Conservation (phyloP, 192 early-diverging fungal species). For the Gamsiella multidivaricata region DNA sequence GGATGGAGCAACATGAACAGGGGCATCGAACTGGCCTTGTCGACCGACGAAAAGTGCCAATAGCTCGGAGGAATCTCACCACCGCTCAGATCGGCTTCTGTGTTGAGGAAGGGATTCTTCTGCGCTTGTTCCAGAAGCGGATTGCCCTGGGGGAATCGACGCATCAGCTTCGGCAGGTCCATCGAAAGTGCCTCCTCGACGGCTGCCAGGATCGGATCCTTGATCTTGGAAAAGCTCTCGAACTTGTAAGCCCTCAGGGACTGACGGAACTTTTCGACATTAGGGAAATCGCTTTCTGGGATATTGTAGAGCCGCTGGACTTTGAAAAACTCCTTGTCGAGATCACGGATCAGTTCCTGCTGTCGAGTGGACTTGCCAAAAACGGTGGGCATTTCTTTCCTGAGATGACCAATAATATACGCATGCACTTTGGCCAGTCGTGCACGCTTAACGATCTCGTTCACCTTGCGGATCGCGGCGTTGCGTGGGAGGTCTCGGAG, state of each 20-base stretch:
- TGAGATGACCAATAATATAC: constrained; percentile 84
- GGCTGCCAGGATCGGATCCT: constrained; percentile 69
- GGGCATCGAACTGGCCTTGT: constrained; percentile 60
- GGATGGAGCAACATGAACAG: constrained; percentile 63
- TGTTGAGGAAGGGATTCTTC: constrained; percentile 63
- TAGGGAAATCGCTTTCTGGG: constrained; percentile 87
- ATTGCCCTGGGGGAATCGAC: constrained; percentile 78
- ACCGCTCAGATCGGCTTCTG: neutral
- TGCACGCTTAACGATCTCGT: constrained; percentile 91
- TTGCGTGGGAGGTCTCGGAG: constrained; percentile 80
- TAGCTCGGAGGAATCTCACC: constrained; percentile 59
- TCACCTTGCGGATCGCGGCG: constrained; percentile 85
- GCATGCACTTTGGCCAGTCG: constrained; percentile 85
- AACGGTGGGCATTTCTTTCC: constrained; percentile 83
- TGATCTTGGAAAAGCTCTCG: constrained; percentile 83
- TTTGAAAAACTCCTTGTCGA: constrained; percentile 81
- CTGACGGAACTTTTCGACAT: constrained; percentile 75
- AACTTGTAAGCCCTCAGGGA: constrained; percentile 80
- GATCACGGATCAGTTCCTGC: constrained; percentile 73
- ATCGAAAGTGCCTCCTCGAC: constrained; percentile 80
- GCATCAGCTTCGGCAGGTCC: constrained; percentile 84
- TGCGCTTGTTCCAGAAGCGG: constrained; percentile 73
- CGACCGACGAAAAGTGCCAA: constrained; percentile 65
- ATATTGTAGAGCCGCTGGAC: constrained; percentile 78
- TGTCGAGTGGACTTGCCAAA: constrained; percentile 85